phyloP scores from a whole-genome alignment of 2,329 filamentous ascomycete species.

The Ilyonectria robusta region DNA sequence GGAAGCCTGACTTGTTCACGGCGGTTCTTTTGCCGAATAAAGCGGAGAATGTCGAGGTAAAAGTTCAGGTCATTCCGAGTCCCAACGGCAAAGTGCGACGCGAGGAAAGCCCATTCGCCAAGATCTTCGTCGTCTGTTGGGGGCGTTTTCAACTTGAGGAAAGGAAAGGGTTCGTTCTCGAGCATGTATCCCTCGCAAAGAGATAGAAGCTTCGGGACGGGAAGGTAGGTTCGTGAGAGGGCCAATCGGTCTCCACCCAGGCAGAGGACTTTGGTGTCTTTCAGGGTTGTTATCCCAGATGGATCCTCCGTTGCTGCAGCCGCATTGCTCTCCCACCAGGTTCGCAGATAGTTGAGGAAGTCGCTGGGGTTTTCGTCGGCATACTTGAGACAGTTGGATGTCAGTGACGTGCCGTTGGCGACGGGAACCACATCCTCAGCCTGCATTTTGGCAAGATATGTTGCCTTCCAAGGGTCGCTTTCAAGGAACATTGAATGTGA shows the following conservation, averaged over 20 bases:
- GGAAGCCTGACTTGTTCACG: constrained; percentile 36
- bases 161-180: constrained; percentile 40
- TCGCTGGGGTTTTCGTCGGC: constrained; percentile 2
- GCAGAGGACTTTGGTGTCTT: constrained; percentile 10
- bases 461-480: neutral
- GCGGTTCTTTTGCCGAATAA: constrained; percentile 30
- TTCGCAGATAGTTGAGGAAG: neutral
- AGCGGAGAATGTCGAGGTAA: constrained; percentile 39
- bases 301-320: neutral
- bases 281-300: neutral
- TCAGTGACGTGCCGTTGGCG: neutral
- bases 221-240: constrained; percentile 39
- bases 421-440: neutral
- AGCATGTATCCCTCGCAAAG: constrained; percentile 44
- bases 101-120: constrained; percentile 37
- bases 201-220: constrained; percentile 42
- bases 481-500: neutral
- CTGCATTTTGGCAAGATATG: neutral
- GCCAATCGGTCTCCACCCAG: constrained; percentile 13
- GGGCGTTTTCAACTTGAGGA: constrained; percentile 36
- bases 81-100: constrained; percentile 32
- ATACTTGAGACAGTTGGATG: constrained; percentile 17
- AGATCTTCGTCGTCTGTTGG: constrained; percentile 29
- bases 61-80: constrained; percentile 38
- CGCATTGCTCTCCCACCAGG: neutral